Evolutionary conservation across 345 rosid genomes (phyloP), one percentile per base, ranked within the genome.

Genomic region (Populus alba): DNA sequence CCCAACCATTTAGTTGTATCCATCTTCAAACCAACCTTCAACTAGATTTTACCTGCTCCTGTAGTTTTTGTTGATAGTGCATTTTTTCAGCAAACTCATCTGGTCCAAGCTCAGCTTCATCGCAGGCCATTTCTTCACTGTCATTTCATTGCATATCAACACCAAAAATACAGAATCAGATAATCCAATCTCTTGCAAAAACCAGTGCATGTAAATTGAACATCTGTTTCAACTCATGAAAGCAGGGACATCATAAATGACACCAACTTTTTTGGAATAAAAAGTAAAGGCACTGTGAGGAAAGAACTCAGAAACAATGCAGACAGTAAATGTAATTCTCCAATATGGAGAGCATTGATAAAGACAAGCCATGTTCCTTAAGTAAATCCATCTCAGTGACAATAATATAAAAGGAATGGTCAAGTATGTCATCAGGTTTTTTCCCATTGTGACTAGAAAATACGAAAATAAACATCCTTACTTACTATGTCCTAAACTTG

Each of bases 61-160:
- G 90, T 29, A 92, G 77, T 27, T 84, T 86, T 47, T 88, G 90
- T 57, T 86, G 93, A 77, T 59, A 77, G 70, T 76, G 78, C 87
- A 85, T 82, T 76, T 88, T 90, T 72, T 83, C 89, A 63, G 88
- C 84, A 84, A 89, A 92, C 55, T 78, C 97, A 66, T 84, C 89
- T 4, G 87, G 74, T 82, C 87, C 94, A 63, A 89, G 92, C 82
- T 92, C 97, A 49, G 98, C 97, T 89, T 92, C 97, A 75, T 89
- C 95, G 81, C 97, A 92, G 65, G 84, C 94, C 75, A 85, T 80
- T 84, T 90, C 97, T 78, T 91, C 98, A 73, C 94, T 92, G 78
- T 51, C 27, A 72, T 74, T 73, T 77, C 41, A 59, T 66, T 78
- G 22, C 18, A 73, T 31, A 38, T 23, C 41, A 62, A 41, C 37